Evolutionary conservation across 2,329 filamentous ascomycete species (phyloP).

Genomic region (Cadophora sp.): DNA sequence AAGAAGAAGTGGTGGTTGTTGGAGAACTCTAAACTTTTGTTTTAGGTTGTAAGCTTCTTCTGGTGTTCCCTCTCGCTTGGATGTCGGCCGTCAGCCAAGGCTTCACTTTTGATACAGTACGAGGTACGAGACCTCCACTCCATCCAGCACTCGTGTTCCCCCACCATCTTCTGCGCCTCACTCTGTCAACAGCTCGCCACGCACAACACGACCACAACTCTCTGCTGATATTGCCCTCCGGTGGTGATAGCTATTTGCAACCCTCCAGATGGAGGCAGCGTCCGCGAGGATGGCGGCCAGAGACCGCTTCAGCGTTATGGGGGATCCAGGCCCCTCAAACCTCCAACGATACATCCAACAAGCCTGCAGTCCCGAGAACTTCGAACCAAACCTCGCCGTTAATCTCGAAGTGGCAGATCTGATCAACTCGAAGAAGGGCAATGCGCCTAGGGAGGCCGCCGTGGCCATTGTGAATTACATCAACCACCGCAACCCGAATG

Average conservation of each 20-base stretch:
- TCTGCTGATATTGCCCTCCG: slow-evolving; percentile 11
- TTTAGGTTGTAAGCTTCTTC: background rate
- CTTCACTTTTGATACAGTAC: slow-evolving; percentile 23
- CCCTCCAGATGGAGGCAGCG: slow-evolving; percentile 80
- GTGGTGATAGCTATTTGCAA: slow-evolving; percentile 33
- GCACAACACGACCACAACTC: slow-evolving; percentile 21
- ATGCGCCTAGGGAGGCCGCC: slow-evolving; percentile 92
- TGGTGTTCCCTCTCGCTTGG: background rate
- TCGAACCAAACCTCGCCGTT: slow-evolving; percentile 94
- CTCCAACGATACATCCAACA: slow-evolving; percentile 95
- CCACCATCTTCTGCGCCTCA: slow-evolving; percentile 31
- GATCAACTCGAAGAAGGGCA: slow-evolving; percentile 97
- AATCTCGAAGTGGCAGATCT: slow-evolving; percentile 96
- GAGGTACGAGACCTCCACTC: background rate
- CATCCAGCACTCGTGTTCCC: slow-evolving; percentile 22
- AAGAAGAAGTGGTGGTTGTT: background rate
- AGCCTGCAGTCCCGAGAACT: slow-evolving; percentile 96
- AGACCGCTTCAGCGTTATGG: slow-evolving; percentile 88
- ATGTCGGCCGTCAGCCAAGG: slow-evolving; percentile 16
- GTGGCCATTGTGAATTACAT: slow-evolving; percentile 91
- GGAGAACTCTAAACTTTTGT: slow-evolving; percentile 13
- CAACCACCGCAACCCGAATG: slow-evolving; percentile 97
- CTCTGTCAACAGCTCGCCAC: slow-evolving; percentile 31
- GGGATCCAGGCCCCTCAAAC: slow-evolving; percentile 80
- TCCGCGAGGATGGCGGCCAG: slow-evolving; percentile 94